A percentile compares a stretch with the other conserved stretches of the same genome.
Conservation (phyloP, 306 rosid species). For the Myrica gale region DNA sequence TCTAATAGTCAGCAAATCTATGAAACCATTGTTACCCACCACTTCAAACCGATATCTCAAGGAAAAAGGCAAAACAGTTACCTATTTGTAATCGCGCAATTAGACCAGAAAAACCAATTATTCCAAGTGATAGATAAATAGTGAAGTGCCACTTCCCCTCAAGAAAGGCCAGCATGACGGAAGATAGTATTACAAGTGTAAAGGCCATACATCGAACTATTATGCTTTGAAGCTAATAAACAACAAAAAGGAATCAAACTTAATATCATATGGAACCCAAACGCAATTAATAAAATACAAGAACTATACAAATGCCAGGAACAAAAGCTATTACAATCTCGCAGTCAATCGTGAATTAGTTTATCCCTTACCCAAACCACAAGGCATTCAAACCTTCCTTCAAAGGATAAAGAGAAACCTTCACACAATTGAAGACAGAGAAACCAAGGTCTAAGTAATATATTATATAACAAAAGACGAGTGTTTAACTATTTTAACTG, state of each 20-base stretch:
- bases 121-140: neutral
- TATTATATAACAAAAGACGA: neutral
- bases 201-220: neutral
- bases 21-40: neutral
- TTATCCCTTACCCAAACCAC: neutral
- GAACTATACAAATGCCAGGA: neutral
- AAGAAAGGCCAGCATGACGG: neutral
- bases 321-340: neutral
- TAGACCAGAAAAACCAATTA: neutral
- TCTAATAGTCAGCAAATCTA: constrained; percentile 5
- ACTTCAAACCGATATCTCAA: neutral
- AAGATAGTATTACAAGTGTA: neutral
- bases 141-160: neutral
- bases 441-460: no score
- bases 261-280: neutral
- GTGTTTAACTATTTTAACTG: neutral
- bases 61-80: no score
- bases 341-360: neutral
- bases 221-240: neutral
- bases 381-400: neutral
- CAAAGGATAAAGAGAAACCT: neutral
- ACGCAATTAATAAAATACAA: neutral
- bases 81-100: neutral
- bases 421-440: no score
- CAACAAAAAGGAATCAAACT: neutral